phyloP scores from a whole-genome alignment of 2,329 filamentous ascomycete genomes.

The Fusarium multiceps region DNA sequence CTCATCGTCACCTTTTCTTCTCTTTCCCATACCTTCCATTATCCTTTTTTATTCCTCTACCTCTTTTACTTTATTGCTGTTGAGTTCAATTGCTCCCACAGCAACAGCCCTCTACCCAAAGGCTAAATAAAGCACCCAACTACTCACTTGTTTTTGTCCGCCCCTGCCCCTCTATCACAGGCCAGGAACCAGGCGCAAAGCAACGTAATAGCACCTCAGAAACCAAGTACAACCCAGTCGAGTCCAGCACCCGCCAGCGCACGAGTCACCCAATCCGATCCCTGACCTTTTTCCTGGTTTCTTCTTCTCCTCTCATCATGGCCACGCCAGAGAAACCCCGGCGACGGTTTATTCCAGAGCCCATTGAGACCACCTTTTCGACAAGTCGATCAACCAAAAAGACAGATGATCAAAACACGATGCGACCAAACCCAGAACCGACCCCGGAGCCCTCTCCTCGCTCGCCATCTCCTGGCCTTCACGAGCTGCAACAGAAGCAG shows the following conservation, averaged over 20 bases:
- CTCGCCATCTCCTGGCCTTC: conserved; percentile 58
- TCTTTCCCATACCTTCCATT: neutral
- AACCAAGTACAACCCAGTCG: conserved; percentile 35
- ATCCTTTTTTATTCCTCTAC: neutral
- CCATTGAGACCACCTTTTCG: conserved; percentile 77
- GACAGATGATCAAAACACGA: conserved; percentile 43
- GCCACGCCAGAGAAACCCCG: conserved; percentile 56
- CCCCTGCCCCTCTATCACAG: conserved; percentile 42
- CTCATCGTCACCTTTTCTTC: conserved; percentile 1
- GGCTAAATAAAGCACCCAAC: neutral
- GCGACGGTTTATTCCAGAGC: conserved; percentile 74
- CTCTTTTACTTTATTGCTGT: neutral
- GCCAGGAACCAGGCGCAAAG: conserved; percentile 31
- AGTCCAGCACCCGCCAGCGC: conserved; percentile 12
- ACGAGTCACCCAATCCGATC: conserved; percentile 33
- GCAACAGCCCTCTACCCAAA: neutral
- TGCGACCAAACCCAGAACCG: conserved; percentile 67
- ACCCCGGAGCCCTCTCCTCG: conserved; percentile 66
- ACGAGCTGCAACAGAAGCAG: conserved; percentile 54
- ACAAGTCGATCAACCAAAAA: conserved; percentile 61
- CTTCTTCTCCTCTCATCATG: conserved; percentile 53
- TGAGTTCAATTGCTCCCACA: conserved; percentile 4
- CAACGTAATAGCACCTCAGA: conserved; percentile 9
- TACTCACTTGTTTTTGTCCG: conserved; percentile 40
- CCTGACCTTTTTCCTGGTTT: conserved; percentile 46